Percentiles rank a stretch among this genome's conserved stretches.
Evolutionary conservation across 352 stramenopile genomes (phyloP).

Genomic region (Phytophthora kernoviae): DNA sequence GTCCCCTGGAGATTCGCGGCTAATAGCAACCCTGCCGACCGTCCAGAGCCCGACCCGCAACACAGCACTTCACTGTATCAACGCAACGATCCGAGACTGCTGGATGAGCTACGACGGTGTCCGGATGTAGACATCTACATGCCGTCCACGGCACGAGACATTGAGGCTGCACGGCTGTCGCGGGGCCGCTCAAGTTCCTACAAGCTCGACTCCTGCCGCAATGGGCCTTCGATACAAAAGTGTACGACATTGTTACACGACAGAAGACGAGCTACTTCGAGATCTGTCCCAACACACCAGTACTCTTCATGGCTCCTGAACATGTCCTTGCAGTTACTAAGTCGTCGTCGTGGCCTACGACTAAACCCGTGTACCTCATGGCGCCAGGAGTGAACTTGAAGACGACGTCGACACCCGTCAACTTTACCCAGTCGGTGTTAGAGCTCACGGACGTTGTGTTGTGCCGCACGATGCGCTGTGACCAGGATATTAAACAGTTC

Average conservation of each 20-base stretch:
- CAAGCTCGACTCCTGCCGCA: constrained; percentile 33
- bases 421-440: constrained; percentile 13
- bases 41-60: constrained; percentile 2
- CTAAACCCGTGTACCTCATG: constrained; percentile 57
- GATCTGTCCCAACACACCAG: constrained; percentile 42
- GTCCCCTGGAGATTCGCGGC: constrained; percentile 40
- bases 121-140: constrained; percentile 71
- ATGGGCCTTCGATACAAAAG: constrained; percentile 27
- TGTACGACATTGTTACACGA: constrained; percentile 18
- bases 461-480: constrained; percentile 25
- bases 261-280: constrained; percentile 45
- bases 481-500: constrained; percentile 23
- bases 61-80: constrained; percentile 22
- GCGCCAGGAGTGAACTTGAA: constrained; percentile 17
- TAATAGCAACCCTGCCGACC: constrained; percentile 5
- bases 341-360: constrained; percentile 31
- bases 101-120: constrained; percentile 52
- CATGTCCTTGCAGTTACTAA: constrained; percentile 21
- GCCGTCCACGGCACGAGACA: constrained; percentile 26
- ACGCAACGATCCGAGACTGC: constrained; percentile 38
- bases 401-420: background rate
- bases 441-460: constrained; percentile 23
- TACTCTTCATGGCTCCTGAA: constrained; percentile 50
- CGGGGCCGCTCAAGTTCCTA: constrained; percentile 31
- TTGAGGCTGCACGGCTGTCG: constrained; percentile 55